phyloP scores from a whole-genome alignment of 2,329 filamentous ascomycete species.

The Plectosphaerella sp. region DNA sequence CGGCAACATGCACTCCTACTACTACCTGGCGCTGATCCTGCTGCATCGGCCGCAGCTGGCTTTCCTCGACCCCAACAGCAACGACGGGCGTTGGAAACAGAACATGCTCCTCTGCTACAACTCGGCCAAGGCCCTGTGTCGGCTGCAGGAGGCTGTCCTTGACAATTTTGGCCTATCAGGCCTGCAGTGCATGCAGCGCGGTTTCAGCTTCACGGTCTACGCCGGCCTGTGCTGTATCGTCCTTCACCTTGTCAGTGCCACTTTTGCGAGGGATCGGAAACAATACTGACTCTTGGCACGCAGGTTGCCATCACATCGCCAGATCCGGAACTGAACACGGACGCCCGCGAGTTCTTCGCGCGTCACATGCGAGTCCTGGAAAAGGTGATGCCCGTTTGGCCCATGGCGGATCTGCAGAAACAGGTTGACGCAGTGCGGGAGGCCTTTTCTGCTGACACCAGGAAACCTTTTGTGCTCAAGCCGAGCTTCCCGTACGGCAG shows the following conservation, averaged over 20 bases:
- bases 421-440: slow-evolving; percentile 86
- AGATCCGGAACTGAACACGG: slow-evolving; percentile 78
- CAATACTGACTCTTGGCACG: not conserved
- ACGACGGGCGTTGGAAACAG: slow-evolving; percentile 76
- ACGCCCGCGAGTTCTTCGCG: slow-evolving; percentile 85
- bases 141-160: slow-evolving; percentile 79
- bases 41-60: slow-evolving; percentile 82
- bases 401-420: slow-evolving; percentile 83
- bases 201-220: slow-evolving; percentile 95
- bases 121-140: slow-evolving; percentile 79
- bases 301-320: slow-evolving; percentile 91
- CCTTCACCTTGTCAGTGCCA: slow-evolving; percentile 74
- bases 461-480: slow-evolving; percentile 85
- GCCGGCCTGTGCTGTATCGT: slow-evolving; percentile 86
- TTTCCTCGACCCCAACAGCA: slow-evolving; percentile 66
- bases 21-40: slow-evolving; percentile 79
- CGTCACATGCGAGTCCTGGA: slow-evolving; percentile 93
- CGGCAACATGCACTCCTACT: slow-evolving; percentile 86
- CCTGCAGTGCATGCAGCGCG: slow-evolving; percentile 85
- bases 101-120: slow-evolving; percentile 84
- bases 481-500: slow-evolving; percentile 83
- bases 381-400: slow-evolving; percentile 75
- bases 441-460: slow-evolving; percentile 83
- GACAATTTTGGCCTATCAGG: slow-evolving; percentile 73
- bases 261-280: not conserved